These are phyloP conservation scores for Sambucus nigra DNA, from an alignment of 129 eudicot genomes.

Conservation along the genomic window DNA sequence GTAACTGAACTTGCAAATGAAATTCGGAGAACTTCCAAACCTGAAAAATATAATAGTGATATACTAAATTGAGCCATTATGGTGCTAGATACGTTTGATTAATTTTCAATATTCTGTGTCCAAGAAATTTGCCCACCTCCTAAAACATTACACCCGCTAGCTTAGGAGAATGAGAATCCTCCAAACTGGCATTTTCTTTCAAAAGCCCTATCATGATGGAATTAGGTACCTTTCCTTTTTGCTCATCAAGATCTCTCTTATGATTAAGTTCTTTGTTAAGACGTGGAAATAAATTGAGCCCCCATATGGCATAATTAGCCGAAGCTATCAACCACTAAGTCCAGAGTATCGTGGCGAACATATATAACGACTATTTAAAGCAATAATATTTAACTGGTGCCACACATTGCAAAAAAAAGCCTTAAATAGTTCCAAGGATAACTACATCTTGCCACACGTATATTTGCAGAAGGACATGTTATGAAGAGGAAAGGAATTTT, in stretches of 20 bases:
- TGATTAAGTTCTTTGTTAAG: neutral
- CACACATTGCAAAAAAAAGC: neutral
- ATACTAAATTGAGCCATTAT: too few species aligned
- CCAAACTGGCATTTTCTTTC: conserved; percentile 5
- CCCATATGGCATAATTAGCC: too few species aligned
- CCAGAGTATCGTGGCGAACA: neutral
- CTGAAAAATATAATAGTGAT: too few species aligned
- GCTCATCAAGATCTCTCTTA: neutral
- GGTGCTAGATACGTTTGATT: conserved; percentile 16
- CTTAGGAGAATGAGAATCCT: conserved; percentile 12
- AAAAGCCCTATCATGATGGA: conserved; percentile 7
- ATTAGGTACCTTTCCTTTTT: conserved; percentile 3
- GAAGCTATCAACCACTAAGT: neutral
- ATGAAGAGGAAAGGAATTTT: neutral
- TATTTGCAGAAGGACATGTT: neutral
- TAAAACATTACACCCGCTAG: conserved; percentile 1
- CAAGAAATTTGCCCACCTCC: conserved; percentile 1
- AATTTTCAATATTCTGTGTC: neutral
- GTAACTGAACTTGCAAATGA: too few species aligned
- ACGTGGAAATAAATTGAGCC: too few species aligned
- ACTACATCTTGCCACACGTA: neutral
- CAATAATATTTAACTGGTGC: neutral
- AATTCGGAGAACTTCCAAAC: too few species aligned
- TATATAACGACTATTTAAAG: neutral
- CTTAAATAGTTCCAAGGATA: neutral